Evolutionary conservation across 805 yeast species (phyloP).

Genomic region (Debaryomyces hansenii): DNA sequence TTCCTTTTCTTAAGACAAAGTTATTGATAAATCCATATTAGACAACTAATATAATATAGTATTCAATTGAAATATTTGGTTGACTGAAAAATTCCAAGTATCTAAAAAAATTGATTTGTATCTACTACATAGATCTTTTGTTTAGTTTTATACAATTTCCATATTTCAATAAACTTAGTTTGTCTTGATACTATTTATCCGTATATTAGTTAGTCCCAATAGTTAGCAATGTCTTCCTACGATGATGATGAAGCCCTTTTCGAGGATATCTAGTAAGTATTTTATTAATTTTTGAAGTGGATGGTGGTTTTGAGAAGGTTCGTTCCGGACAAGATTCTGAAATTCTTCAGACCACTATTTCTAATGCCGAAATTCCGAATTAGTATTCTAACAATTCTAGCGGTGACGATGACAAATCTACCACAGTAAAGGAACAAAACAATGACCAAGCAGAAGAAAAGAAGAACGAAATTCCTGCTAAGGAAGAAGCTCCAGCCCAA

Average conservation of each 20-base stretch:
- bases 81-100: background rate
- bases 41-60: background rate
- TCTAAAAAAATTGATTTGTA: constrained; percentile 1
- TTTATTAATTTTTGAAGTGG: background rate
- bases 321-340: too few relatives aligned
- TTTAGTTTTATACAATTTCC: constrained; percentile 20
- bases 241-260: constrained; percentile 95
- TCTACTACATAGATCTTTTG: constrained; percentile 17
- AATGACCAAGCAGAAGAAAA: constrained; percentile 1
- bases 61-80: background rate
- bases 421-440: constrained; percentile 9
- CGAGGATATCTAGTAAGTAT: constrained; percentile 73
- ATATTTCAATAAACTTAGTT: constrained; percentile 19
- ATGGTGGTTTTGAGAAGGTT: too few relatives aligned
- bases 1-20: background rate
- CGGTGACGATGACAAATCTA: constrained; percentile 10
- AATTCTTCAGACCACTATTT: too few relatives aligned
- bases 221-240: constrained; percentile 35
- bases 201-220: constrained; percentile 10
- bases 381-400: constrained; percentile 1
- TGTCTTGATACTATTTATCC: constrained; percentile 7
- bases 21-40: background rate
- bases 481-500: constrained; percentile 7
- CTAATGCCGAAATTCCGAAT: background rate
- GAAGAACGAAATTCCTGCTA: constrained; percentile 1